These are phyloP conservation scores for Paraurostyla sp. DNA, from an alignment of 73 alveolate species.

Conservation along the genomic window DNA sequence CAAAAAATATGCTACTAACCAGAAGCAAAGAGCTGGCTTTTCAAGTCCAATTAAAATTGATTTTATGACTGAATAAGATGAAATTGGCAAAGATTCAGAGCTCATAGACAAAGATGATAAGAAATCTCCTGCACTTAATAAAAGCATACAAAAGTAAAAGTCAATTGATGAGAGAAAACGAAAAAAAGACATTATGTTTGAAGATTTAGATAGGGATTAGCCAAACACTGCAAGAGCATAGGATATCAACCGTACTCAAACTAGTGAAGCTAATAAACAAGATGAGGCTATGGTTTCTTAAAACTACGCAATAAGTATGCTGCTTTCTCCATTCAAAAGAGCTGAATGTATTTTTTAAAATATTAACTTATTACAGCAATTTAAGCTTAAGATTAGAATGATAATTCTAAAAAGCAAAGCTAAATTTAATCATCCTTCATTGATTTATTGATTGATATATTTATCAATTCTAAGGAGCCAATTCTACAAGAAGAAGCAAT, in stretches of 20 bases:
- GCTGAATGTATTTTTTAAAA: too few species aligned
- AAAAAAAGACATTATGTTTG: too few species aligned
- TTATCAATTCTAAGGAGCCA: background rate
- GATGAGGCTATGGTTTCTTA: too few species aligned
- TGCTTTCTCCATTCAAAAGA: too few species aligned
- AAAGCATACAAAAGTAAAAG: too few species aligned
- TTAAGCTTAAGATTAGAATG: background rate
- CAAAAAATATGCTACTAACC: background rate
- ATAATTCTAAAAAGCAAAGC: background rate
- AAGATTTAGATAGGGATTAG: too few species aligned
- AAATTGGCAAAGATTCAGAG: background rate
- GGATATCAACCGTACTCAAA: too few species aligned
- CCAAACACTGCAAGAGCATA: too few species aligned
- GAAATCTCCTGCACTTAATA: background rate
- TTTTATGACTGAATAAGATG: constrained; percentile 21
- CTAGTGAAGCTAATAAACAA: too few species aligned
- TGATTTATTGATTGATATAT: constrained; percentile 26
- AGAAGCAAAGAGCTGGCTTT: constrained; percentile 9
- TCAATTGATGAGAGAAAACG: too few species aligned
- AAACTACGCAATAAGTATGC: background rate
- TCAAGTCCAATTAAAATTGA: constrained; percentile 17
- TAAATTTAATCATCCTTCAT: background rate
- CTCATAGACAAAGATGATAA: background rate
- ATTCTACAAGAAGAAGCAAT: background rate
- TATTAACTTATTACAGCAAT: too few species aligned